Base-by-base conservation (phyloP, 148 eudicot species). In the Cornus suecica region DNA sequence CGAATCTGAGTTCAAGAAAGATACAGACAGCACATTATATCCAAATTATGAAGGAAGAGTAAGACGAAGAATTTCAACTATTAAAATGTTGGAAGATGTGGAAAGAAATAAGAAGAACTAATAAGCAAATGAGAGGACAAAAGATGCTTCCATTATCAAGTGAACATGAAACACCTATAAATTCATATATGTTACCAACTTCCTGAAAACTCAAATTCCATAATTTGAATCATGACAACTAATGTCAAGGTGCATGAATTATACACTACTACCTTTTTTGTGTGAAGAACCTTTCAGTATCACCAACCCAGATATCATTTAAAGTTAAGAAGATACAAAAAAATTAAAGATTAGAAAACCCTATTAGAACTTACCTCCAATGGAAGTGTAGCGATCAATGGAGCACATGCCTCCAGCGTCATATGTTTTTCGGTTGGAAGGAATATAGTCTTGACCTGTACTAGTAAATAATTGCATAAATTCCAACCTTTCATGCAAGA, bases 371-470 rank as follows among this genome's bases (percentile, higher is more conserved):
- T 45, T 74, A 91, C 97, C 93, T 91, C 93, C 84, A 91, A 83
- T 32, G 93, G 91, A 61, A 91, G 87, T 51, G 97, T 91, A 69
- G 97, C 97, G 72, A 91, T 83, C 82, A 91, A 67, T 18, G 97
- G 93, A 80, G 97, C 97, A 86, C 89, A 89, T 68, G 81, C 76
- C 68, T 89, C 97, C 73, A 56, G 61, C 9, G 81, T 89, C 81
- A 91, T 76, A 11, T 87, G 73, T 60, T 81, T 84, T 63, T 84
- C 97, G 1, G 93, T 85, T n/a, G 93, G 89, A 65, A 90, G 77
- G 76, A 87, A 85, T 42, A 89, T 80, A 27, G 90, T 88, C 75
- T 89, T 90, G 41, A 92, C 93, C 97, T 90, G 89, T 9, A 85
- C 34, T 69, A 16, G 22, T n/a, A n/a, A 70, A 24, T 23, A 67